Percentiles rank a stretch among this genome's conserved stretches.
Evolutionary conservation across 1,284 basidiomycete genomes (phyloP).

Genomic region (Ustilago lituana): DNA sequence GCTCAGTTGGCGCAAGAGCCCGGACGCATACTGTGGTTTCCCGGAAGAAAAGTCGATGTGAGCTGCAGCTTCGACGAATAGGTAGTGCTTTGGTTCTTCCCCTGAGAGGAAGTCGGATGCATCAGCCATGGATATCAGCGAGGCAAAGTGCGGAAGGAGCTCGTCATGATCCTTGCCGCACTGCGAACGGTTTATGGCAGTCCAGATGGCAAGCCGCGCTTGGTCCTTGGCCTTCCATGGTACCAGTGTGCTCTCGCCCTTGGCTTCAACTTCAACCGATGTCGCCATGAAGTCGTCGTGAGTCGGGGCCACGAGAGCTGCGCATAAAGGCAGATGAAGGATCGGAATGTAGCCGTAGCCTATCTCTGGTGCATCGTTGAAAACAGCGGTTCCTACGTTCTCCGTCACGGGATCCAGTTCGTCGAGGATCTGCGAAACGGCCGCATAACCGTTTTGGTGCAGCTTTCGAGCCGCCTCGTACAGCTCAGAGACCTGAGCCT

Average conservation of each 20-base stretch:
- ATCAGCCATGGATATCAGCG: conserved; percentile 19
- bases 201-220: conserved; percentile 21
- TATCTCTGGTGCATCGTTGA: neutral
- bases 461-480: conserved; percentile 8
- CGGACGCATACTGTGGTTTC: neutral
- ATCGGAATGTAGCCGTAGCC: conserved; percentile 16
- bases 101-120: conserved; percentile 8
- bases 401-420: conserved; percentile 34
- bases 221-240: conserved; percentile 14
- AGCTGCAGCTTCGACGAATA: conserved; percentile 18
- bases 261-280: too few species aligned
- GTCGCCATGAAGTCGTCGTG: conserved; percentile 20
- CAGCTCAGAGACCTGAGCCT: conserved; percentile 5
- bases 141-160: neutral
- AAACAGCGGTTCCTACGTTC: conserved; percentile 19
- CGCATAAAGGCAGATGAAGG: conserved; percentile 17
- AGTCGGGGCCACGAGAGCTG: neutral
- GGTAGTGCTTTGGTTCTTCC: conserved; percentile 13
- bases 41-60: neutral
- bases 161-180: neutral
- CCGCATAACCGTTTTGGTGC: conserved; percentile 4
- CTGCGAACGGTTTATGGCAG: conserved; percentile 15
- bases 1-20: conserved; percentile 12
- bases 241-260: neutral
- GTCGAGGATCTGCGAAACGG: conserved; percentile 21